Evolutionary conservation across 305 asterid species (phyloP).

Genomic region (Plantago lanceolata): DNA sequence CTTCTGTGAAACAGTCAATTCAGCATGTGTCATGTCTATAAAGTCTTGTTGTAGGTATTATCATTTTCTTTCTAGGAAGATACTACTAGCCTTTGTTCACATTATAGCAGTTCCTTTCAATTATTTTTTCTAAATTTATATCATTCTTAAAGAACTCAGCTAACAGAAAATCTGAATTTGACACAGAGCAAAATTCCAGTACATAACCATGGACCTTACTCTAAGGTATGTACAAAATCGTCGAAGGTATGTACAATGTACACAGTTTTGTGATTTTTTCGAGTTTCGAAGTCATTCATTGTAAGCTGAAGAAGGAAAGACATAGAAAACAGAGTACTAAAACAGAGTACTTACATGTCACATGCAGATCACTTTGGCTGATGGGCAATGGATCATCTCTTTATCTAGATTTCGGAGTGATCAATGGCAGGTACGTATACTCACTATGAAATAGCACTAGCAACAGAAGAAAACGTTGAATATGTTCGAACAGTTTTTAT

Average conservation of each 20-base stretch:
- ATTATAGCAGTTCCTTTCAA: slow-evolving; percentile 7
- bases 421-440: slow-evolving; percentile 25
- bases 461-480: slow-evolving; percentile 18
- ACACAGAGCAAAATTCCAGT: no score
- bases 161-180: neutral
- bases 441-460: slow-evolving; percentile 16
- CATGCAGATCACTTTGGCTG: slow-evolving; percentile 40
- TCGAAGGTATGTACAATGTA: neutral
- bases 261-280: neutral
- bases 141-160: neutral
- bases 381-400: slow-evolving; percentile 12
- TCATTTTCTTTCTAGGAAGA: slow-evolving; percentile 21
- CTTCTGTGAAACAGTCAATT: slow-evolving; percentile 8
- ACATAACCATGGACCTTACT: neutral
- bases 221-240: neutral
- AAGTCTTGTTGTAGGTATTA: slow-evolving; percentile 11
- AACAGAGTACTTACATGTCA: slow-evolving; percentile 40
- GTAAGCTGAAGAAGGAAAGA: slow-evolving; percentile 16
- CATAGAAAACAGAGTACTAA: slow-evolving; percentile 23
- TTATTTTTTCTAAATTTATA: slow-evolving; percentile 5
- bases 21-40: slow-evolving; percentile 19
- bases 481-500: slow-evolving; percentile 15
- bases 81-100: slow-evolving; percentile 20
- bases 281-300: neutral
- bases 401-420: slow-evolving; percentile 26